These are phyloP conservation scores for Globomyces sp. DNA, from an alignment of 371 early-diverging fungal species.

Conservation along the genomic window DNA sequence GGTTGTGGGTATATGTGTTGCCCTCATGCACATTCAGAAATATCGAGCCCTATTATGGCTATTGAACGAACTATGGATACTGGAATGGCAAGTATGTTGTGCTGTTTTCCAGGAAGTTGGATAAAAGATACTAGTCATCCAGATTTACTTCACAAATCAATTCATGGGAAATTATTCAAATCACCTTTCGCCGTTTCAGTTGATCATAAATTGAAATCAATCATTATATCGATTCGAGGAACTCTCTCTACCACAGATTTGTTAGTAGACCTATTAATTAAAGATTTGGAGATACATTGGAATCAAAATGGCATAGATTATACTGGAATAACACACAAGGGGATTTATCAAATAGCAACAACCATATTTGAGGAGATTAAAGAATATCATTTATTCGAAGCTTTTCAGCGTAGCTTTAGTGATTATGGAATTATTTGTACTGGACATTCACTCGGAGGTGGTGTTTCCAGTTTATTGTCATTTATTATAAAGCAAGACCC, in stretches of 20 bases:
- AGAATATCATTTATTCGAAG: neutral
- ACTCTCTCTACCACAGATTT: conserved; percentile 31
- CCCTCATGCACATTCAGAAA: neutral
- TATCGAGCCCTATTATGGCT: neutral
- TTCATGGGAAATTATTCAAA: conserved; percentile 22
- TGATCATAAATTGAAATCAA: conserved; percentile 14
- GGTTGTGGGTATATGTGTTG: conserved; percentile 1
- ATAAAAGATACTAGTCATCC: neutral
- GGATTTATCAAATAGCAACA: conserved; percentile 5
- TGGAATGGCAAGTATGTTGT: neutral
- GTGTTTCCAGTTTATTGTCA: conserved; percentile 5
- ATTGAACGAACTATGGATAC: conserved; percentile 12
- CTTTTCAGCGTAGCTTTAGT: neutral
- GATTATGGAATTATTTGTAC: conserved; percentile 4
- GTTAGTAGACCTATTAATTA: conserved; percentile 26
- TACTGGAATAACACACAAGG: neutral
- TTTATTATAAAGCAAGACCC: conserved; percentile 5
- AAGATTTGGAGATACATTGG: conserved; percentile 10
- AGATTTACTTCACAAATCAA: conserved; percentile 8
- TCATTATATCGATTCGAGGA: conserved; percentile 32
- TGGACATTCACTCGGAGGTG: conserved; percentile 16
- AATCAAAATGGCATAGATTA: neutral
- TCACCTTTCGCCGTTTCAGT: conserved; percentile 25
- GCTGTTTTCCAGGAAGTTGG: conserved; percentile 13
- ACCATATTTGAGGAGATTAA: conserved; percentile 2